Base-by-base conservation (phyloP, 106 monocot genomes). In the Cymbidium sinense region DNA sequence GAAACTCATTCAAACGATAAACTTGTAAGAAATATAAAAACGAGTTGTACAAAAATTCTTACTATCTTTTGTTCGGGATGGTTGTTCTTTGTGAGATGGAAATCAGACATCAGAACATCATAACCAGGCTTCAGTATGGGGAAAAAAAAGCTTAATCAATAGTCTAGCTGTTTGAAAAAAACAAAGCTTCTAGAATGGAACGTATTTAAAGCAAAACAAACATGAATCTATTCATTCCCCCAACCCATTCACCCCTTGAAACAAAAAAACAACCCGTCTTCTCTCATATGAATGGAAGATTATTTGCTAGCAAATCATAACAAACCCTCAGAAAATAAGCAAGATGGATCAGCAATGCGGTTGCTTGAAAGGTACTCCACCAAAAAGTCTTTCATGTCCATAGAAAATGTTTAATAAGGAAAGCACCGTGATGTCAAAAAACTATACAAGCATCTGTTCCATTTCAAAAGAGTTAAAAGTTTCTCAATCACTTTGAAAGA, bases 71-170 rank as follows among this genome's bases (percentile, higher is more conserved):
- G 83, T 75, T 85, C 82, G 76, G 78, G 70, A 78, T 75, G 67
- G 35, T 80, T 36, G 50, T 87, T 88, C 78, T 89, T 91, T 47
- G 79, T 54, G 44, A 93, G 85, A 58, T 78, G 83, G 84, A 96
- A 88, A 82, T 96, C 96, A 75, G 87, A 76, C 79, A 93, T 85
- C 75, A 96, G 77, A 82, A 93, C 77, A 76, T 93, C 88, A 87
- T 96, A 96, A 29, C 96, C 96, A 82, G 71, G 76, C 96, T 96
- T 70, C 80, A 88, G 76, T 37, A 52, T 13, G 58, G 31, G 29
- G 74, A 39, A 77, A 77, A 12, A 76, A 74, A 12, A 71, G 34
- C 15, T 73, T 12, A 39, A 73, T 73, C 27, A 44, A 44, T 74
- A 44, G 12, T 27, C 3, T 20, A 27, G 27, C 2, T 74, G 3